phyloP scores from a whole-genome alignment of 192 early-diverging fungal genomes.

The Coemansia guatemalensis region DNA sequence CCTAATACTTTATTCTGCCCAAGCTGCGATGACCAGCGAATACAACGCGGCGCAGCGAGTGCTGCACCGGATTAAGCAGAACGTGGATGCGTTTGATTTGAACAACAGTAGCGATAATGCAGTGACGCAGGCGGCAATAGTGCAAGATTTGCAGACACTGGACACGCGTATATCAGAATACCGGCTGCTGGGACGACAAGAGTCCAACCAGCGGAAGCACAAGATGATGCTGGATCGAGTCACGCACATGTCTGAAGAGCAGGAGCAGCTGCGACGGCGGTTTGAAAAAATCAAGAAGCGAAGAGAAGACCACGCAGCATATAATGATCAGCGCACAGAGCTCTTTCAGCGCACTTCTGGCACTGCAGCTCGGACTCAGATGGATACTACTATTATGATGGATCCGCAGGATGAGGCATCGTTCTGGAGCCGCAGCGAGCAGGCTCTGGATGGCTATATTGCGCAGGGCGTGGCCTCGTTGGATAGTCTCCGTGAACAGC shows the following conservation, averaged over 20 bases:
- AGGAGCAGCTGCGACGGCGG: conserved; percentile 41
- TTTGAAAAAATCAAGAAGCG: conserved; percentile 42
- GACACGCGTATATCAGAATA: conserved; percentile 47
- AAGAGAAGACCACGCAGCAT: conserved; percentile 10
- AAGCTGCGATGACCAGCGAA: conserved; percentile 43
- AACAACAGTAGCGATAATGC: conserved; percentile 7
- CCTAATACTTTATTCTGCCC: not conserved
- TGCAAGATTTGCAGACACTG: conserved; percentile 42
- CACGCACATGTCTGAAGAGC: conserved; percentile 37
- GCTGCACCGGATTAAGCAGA: conserved; percentile 52
- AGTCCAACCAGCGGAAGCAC: conserved; percentile 48
- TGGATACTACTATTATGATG: conserved; percentile 45
- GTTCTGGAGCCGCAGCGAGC: conserved; percentile 42
- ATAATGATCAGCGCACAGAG: conserved; percentile 23
- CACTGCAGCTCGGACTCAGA: conserved; percentile 1
- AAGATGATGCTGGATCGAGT: conserved; percentile 46
- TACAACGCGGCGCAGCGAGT: conserved; percentile 53
- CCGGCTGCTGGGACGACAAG: conserved; percentile 42
- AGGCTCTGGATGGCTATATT: conserved; percentile 43
- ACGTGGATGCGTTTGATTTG: conserved; percentile 48
- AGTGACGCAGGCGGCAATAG: conserved; percentile 31
- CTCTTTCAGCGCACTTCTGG: conserved; percentile 26
- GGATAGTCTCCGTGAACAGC: conserved; percentile 42
- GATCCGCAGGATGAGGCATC: conserved; percentile 30
- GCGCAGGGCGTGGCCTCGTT: conserved; percentile 47